Base-by-base conservation (phyloP, 2,329 filamentous ascomycete genomes). In the Diplocarpon rosae region DNA sequence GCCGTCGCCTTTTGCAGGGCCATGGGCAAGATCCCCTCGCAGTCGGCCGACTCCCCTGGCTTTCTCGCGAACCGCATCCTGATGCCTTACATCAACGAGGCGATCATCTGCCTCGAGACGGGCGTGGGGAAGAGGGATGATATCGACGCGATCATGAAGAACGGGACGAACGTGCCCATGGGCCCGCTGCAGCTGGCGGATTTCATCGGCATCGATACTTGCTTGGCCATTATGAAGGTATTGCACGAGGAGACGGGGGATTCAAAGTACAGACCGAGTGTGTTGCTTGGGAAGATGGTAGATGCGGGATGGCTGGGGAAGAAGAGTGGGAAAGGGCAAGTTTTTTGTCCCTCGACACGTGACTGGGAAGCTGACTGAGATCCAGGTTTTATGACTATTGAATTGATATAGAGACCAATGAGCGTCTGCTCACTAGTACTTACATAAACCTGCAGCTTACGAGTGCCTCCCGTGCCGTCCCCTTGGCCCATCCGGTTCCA, bases 11-110 rank as follows among this genome's bases (percentile, higher is more conserved):
- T 98, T 62, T 90, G 90, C 66, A 78, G 83, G 67, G 78, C 78
- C 48, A 94, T 98, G 85, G 90, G 89, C 59, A 98, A 98, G 69
- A 74, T 96, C 42, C 70, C 88, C 0, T 93, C 89, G 3, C 76
- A 85, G 27, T 94, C 87, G 12, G 85, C 85, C 13, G 92, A 98
- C 65, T 79, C 85, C 0, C 92, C 92, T 0, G 92, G 92, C 1
- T 98, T 98, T 70, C 71, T 98, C 17, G 92, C 92, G 28, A 98
- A 98, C 65, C 76, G 92, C 9, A 98, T 98, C 50, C 69, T 98
- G 48, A 98, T 98, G 92, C 92, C 92, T 0, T 98, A 98, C 63
- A 95, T 98, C 70, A 98, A 98, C 63, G 92, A 98, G 68, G 92
- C 93, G 8, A 73, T 98, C 56, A 90, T 95, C 52, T 98, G 92